These are phyloP conservation scores for Catharanthus roseus DNA, from an alignment of 257 asterid species.

Conservation along the genomic window DNA sequence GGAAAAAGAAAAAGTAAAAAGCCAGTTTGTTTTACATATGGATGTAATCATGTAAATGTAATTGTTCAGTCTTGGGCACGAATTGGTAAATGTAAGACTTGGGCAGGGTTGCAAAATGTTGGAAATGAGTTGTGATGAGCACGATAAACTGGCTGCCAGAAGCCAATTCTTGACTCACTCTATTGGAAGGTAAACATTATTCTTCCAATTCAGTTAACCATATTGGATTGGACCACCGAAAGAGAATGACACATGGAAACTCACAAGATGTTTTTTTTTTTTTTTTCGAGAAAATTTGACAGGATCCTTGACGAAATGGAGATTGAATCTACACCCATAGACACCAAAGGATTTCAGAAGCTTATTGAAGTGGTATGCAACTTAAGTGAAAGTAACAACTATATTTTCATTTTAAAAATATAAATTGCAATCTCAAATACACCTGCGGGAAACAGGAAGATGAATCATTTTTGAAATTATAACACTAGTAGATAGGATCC, in stretches of 20 bases:
- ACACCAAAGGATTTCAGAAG: constrained; percentile 84
- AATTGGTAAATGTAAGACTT: background rate
- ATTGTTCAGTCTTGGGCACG: background rate
- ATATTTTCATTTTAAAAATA: too few relatives aligned
- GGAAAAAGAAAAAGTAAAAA: too few relatives aligned
- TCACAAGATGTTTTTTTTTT: too few relatives aligned
- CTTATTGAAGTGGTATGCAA: constrained; percentile 87
- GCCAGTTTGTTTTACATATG: too few relatives aligned
- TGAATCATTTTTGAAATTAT: background rate
- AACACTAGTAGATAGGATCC: background rate
- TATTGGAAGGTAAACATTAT: constrained; percentile 59
- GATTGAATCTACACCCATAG: constrained; percentile 63
- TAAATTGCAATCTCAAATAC: too few relatives aligned
- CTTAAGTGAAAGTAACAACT: too few relatives aligned
- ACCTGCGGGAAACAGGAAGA: too few relatives aligned
- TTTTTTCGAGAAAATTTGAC: constrained; percentile 19
- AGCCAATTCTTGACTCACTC: constrained; percentile 86
- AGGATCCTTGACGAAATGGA: constrained; percentile 75
- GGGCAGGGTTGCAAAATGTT: constrained; percentile 80
- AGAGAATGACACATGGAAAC: background rate
- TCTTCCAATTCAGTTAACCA: background rate
- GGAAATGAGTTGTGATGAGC: constrained; percentile 90
- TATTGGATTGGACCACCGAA: background rate
- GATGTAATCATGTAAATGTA: too few relatives aligned
- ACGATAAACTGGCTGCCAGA: constrained; percentile 63